Percentiles rank a stretch among this genome's conserved stretches.
phyloP scores from a whole-genome alignment of 441 rosid genomes.

The Pelargonium fulgidum region DNA sequence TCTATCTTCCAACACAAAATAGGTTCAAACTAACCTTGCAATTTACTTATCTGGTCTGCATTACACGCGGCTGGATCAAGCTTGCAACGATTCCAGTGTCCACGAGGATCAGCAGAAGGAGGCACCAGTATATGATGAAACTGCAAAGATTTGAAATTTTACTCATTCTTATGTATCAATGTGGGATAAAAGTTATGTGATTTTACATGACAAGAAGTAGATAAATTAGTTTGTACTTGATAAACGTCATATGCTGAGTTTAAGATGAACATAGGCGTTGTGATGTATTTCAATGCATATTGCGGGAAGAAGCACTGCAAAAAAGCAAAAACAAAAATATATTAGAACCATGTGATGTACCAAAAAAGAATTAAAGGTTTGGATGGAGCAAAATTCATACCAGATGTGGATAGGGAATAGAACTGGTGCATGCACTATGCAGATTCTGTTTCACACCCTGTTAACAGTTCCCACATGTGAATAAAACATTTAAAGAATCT shows the following conservation, averaged over 20 bases:
- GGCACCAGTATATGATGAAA: constrained; percentile 64
- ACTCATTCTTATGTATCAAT: neutral
- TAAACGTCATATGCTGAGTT: constrained; percentile 68
- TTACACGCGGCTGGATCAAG: constrained; percentile 45
- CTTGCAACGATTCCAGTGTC: constrained; percentile 61
- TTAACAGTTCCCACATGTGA: constrained; percentile 14
- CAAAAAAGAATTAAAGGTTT: neutral
- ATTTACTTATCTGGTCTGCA: constrained; percentile 36
- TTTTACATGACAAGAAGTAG: constrained; percentile 9
- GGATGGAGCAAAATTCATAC: constrained; percentile 29
- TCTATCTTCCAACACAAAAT: neutral
- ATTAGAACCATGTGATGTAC: constrained; percentile 3
- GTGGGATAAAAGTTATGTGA: neutral
- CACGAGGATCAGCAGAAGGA: constrained; percentile 44
- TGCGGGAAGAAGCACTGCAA: constrained; percentile 71
- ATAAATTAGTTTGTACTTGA: constrained; percentile 36
- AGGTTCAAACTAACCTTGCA: constrained; percentile 41
- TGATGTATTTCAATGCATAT: constrained; percentile 40
- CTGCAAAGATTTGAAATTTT: constrained; percentile 31
- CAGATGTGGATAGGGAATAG: constrained; percentile 42
- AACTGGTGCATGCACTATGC: constrained; percentile 45
- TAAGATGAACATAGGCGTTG: constrained; percentile 53
- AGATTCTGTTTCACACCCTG: constrained; percentile 68
- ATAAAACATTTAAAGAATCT: neutral
- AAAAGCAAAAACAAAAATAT: neutral